Conservation (phyloP, 352 stramenopile genomes). For the Peronospora farinosa region DNA sequence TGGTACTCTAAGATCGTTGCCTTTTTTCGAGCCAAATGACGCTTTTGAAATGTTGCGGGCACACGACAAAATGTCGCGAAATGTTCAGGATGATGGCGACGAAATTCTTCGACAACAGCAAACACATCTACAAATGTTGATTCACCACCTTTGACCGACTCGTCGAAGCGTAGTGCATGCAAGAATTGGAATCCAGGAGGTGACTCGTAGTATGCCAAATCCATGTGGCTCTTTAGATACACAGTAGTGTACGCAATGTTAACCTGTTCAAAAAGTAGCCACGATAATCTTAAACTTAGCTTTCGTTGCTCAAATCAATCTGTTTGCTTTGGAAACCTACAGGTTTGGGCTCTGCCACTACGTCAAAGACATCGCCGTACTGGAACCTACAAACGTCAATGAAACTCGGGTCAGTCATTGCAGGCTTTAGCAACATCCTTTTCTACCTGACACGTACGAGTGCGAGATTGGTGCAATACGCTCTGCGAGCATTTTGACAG, state of each 20-base stretch:
- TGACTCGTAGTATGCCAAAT: conserved; percentile 96
- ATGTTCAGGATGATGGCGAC: conserved; percentile 48
- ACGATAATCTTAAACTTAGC: neutral
- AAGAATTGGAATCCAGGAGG: conserved; percentile 93
- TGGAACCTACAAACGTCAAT: conserved; percentile 41
- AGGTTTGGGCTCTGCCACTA: conserved; percentile 72
- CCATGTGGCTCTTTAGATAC: conserved; percentile 89
- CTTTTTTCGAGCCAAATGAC: conserved; percentile 83
- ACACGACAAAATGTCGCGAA: conserved; percentile 76
- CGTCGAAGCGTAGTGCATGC: conserved; percentile 86
- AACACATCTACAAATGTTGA: conserved; percentile 86
- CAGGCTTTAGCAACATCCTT: neutral
- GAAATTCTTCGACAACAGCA: conserved; percentile 63
- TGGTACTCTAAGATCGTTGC: conserved; percentile 91
- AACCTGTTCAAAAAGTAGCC: conserved; percentile 37
- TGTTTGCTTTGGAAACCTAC: conserved; percentile 27
- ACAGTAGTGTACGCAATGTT: conserved; percentile 94
- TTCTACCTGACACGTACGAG: conserved; percentile 40
- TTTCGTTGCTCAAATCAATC: neutral
- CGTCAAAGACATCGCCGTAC: conserved; percentile 83
- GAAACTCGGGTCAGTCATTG: neutral
- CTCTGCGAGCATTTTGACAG: conserved; percentile 73
- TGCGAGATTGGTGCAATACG: conserved; percentile 76
- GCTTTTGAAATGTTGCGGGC: conserved; percentile 93
- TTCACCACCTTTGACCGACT: conserved; percentile 74